These are phyloP conservation scores for Phytopythium chamaehyphon DNA, from an alignment of 352 stramenopile genomes.

Conservation along the genomic window DNA sequence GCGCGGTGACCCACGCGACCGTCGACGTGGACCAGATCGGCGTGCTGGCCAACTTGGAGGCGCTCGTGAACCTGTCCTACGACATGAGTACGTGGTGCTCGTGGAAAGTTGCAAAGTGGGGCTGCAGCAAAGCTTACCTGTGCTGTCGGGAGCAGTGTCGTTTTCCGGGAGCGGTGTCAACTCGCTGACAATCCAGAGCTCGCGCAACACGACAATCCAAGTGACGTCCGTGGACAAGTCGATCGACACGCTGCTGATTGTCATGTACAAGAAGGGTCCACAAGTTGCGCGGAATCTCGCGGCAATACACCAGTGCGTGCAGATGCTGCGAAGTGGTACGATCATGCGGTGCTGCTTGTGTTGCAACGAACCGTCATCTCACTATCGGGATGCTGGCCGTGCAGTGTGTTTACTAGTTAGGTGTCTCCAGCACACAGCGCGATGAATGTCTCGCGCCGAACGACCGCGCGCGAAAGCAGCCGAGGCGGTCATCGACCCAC, in stretches of 20 bases:
- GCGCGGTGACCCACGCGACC: constrained; percentile 74
- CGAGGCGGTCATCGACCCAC: neutral
- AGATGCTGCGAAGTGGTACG: constrained; percentile 73
- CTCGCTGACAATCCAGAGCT: constrained; percentile 87
- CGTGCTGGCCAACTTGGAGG: constrained; percentile 87
- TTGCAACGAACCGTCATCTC: neutral
- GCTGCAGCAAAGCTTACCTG: constrained; percentile 1
- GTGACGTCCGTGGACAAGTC: constrained; percentile 78
- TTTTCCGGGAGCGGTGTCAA: constrained; percentile 75
- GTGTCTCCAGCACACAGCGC: constrained; percentile 58
- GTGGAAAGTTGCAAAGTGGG: neutral
- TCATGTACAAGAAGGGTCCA: constrained; percentile 82
- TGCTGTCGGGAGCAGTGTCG: constrained; percentile 49
- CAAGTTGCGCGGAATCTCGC: constrained; percentile 59
- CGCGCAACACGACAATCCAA: constrained; percentile 81
- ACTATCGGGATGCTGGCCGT: neutral
- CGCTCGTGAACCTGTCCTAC: constrained; percentile 76
- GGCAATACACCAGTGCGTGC: constrained; percentile 78
- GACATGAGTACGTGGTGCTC: constrained; percentile 71
- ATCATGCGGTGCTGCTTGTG: constrained; percentile 2
- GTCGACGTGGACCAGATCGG: constrained; percentile 89
- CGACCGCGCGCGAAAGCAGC: neutral
- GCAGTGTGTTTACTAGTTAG: constrained; percentile 63
- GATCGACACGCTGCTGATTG: constrained; percentile 72
- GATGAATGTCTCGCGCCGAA: constrained; percentile 22